Base-by-base conservation (phyloP, 352 stramenopile species). In the Pythium sp. region DNA sequence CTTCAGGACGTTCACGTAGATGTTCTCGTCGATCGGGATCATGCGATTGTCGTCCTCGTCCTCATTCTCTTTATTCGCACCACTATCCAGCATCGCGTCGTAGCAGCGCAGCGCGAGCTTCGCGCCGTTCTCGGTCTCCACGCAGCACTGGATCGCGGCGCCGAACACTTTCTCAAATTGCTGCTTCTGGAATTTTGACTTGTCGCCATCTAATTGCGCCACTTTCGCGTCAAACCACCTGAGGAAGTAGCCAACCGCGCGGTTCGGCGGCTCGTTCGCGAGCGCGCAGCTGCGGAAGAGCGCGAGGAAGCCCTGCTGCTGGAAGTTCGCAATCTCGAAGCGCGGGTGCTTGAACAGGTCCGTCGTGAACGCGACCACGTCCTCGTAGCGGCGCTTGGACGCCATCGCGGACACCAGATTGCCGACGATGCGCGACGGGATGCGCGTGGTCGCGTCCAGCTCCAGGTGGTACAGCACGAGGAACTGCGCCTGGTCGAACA, bases 1-100 rank as follows among this genome's bases (percentile, higher is more conserved):
- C 66, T 89, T 90, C 65, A 94, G 74, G 20, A 88, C 71, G 65
- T 92, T 94, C 30, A 94, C 82, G 68, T 84, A 89, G 15, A 94
- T 87, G 61, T 92, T 94, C 65, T 94, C 86, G 67, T 94, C 86
- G n/a, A 65, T 72, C 8, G 58, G 73, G 9, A 64, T 61, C 22
- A 68, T 34, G 20, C 22, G 69, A 15, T 59, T 34, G 64, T 69
- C 49, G 41, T 2, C 32, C 15, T 51, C 22, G 4, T 72, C 14
- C 5, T 24, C 56, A 22, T 62, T 47, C 34, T 18, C n/a, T n/a
- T n/a, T 20, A n/a, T 18, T 47, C 14, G 12, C 38, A 47, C 38
- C 20, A 1, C 20, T 18, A 15, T 67, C 58, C n/a, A 49, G 43
- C 66, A 84, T 59, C 18, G 64, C 75, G 56, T 84, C 64, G 61